Conservation (phyloP, 2,329 filamentous ascomycete species). For the Mycosphaerelloides madeirae region DNA sequence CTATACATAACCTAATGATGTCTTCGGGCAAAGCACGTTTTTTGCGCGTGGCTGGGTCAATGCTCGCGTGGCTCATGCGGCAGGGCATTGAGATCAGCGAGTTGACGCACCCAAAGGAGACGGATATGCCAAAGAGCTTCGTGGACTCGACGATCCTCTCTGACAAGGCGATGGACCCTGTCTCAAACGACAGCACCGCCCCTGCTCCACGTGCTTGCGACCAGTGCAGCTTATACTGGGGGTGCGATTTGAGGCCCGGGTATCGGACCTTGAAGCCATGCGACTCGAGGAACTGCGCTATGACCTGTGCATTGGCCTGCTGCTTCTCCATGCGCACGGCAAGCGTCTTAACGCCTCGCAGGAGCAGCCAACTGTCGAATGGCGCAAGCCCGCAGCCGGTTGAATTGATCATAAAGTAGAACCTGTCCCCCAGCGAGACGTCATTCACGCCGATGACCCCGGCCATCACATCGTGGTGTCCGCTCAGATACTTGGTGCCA, state of each 20-base stretch:
- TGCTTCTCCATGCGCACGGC: constrained; percentile 99
- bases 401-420: constrained; percentile 96
- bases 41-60: constrained; percentile 86
- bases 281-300: constrained; percentile 85
- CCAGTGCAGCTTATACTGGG: constrained; percentile 94
- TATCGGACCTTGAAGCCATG: constrained; percentile 94
- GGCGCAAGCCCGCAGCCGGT: constrained; percentile 91
- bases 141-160: constrained; percentile 93
- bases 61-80: constrained; percentile 98
- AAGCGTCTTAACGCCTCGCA: constrained; percentile 92
- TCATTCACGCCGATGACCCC: constrained; percentile 93
- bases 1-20: constrained; percentile 90
- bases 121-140: constrained; percentile 87
- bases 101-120: constrained; percentile 97
- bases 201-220: constrained; percentile 91
- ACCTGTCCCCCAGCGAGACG: constrained; percentile 70
- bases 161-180: constrained; percentile 74
- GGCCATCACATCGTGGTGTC: constrained; percentile 98
- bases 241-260: constrained; percentile 87
- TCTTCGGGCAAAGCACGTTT: constrained; percentile 94
- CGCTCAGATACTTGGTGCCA: constrained; percentile 95
- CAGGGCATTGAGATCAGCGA: constrained; percentile 99
- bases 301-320: constrained; percentile 82
- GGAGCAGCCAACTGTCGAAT: constrained; percentile 92
- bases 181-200: constrained; percentile 93